Conservation (phyloP, 352 stramenopile genomes). For the Globisporangium solare region DNA sequence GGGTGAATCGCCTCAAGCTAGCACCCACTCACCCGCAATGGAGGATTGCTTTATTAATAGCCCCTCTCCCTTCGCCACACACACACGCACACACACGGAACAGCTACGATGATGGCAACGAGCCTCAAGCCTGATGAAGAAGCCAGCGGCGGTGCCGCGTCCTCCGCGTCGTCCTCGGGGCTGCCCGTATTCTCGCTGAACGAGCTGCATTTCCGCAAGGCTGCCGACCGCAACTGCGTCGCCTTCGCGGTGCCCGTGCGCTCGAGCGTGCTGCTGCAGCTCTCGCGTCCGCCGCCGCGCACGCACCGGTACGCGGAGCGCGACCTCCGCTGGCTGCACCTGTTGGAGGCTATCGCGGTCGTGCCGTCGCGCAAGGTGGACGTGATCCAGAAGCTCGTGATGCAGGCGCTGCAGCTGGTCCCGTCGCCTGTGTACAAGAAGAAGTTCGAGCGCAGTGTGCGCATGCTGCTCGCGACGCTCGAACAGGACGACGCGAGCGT, state of each 20-base stretch:
- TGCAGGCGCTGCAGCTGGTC: conserved; percentile 47
- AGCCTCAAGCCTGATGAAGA: neutral
- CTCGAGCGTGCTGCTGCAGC: conserved; percentile 56
- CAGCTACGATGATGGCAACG: neutral
- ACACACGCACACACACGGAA: neutral
- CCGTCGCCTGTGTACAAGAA: conserved; percentile 24
- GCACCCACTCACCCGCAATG: too few relatives aligned
- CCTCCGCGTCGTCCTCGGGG: neutral
- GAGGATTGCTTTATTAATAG: too few relatives aligned
- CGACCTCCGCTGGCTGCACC: conserved; percentile 63
- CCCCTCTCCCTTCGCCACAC: too few relatives aligned
- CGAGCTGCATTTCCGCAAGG: conserved; percentile 50
- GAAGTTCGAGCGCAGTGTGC: conserved; percentile 23
- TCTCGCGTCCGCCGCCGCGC: conserved; percentile 26
- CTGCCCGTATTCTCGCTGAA: conserved; percentile 50
- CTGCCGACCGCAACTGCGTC: conserved; percentile 47
- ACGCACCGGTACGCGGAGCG: conserved; percentile 54
- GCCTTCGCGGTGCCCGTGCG: conserved; percentile 40
- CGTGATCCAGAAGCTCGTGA: conserved; percentile 39
- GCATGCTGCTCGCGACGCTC: conserved; percentile 25
- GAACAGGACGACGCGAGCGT: conserved; percentile 9
- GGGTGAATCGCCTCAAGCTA: too few relatives aligned
- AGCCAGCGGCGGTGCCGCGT: neutral
- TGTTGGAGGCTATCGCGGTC: conserved; percentile 54
- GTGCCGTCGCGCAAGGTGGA: conserved; percentile 60